Base-by-base conservation (phyloP, 306 rosid genomes). In the Leucaena leucocephala region DNA sequence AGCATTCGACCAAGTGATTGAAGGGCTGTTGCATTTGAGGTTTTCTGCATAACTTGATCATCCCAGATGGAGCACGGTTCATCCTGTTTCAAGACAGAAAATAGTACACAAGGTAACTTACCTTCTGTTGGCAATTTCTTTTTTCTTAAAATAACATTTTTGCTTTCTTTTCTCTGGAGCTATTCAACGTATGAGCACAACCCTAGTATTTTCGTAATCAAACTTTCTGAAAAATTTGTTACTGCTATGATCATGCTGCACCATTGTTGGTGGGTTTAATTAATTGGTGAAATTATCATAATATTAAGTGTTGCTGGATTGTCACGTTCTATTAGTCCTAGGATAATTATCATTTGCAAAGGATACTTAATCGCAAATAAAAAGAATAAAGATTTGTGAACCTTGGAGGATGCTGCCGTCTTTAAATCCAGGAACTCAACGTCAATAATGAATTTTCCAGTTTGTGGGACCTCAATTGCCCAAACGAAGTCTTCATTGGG, bases 341-440 rank as follows among this genome's bases (percentile, higher is more conserved):
- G 36, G 58, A 6, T 34, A 55, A 36, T 78, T 22, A 59, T 58
- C 49, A 44, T 12, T 68, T 40, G 40, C 42, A 52, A 36, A 68
- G n/a, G 34, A 44, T 27, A 10, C 6, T 44, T 1, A 12, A 34
- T 67, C 33, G 39, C 2, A 67, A 50, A n/a, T 59, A 4, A 35
- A 38, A 58, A 16, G 42, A 3, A 27, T 8, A 46, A 58, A 7
- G 16, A 65, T 49, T 38, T 63, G 45, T 15, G 82, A 72, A 91
- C 96, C 59, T 76, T 52, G 13, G 83, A 75, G 52, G 93, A 85
- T 2, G 85, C 65, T 2, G 85, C 65, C 38, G 74, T 84, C 85
- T 91, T 91, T 80, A 91, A 80, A 73, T 91, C 96, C 42, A 89
- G 90, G 82, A 91, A 91, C 82, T 91, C 93, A 55, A 91, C 82